Percentiles rank a stretch among this genome's conserved stretches.
Conservation (phyloP, 2,329 filamentous ascomycete species). For the Lachnellula occidentalis region DNA sequence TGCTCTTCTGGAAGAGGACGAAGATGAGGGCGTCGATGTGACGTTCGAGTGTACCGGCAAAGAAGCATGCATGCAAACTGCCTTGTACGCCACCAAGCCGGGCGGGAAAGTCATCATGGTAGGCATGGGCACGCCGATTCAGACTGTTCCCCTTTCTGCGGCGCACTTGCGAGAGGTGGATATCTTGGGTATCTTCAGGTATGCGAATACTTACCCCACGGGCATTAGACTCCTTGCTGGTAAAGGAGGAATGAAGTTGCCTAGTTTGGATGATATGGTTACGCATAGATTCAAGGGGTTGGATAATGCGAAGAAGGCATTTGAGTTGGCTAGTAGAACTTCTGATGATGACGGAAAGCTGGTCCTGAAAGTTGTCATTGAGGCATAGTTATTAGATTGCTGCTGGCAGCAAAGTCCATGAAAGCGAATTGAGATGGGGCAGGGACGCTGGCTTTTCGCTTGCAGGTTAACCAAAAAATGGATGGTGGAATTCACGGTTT, state of each 20-base stretch:
- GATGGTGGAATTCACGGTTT: too few relatives aligned
- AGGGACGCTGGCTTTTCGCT: too few relatives aligned
- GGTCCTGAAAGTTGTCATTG: slow-evolving; percentile 67
- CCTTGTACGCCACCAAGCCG: slow-evolving; percentile 64
- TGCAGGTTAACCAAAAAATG: too few relatives aligned
- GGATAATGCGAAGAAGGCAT: slow-evolving; percentile 55
- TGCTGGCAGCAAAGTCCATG: too few relatives aligned
- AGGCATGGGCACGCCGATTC: slow-evolving; percentile 73
- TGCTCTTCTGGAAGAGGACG: slow-evolving; percentile 39
- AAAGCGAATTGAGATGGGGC: too few relatives aligned
- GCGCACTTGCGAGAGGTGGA: slow-evolving; percentile 72
- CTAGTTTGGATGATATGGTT: slow-evolving; percentile 64
- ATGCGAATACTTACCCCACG: slow-evolving; percentile 68
- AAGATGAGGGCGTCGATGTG: slow-evolving; percentile 61
- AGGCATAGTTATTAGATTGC: slow-evolving; percentile 34
- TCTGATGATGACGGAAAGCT: slow-evolving; percentile 62
- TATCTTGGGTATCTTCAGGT: slow-evolving; percentile 72
- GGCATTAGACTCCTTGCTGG: slow-evolving; percentile 59
- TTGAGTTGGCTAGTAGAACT: slow-evolving; percentile 65
- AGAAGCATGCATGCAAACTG: slow-evolving; percentile 67
- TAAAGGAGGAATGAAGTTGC: slow-evolving; percentile 41
- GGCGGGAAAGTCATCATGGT: slow-evolving; percentile 72
- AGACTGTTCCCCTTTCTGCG: slow-evolving; percentile 67
- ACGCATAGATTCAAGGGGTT: slow-evolving; percentile 67
- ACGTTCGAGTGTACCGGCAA: slow-evolving; percentile 76